Evolutionary conservation across 2,329 filamentous ascomycete species (phyloP), one percentile per base, ranked within the genome.

Genomic region (Fusarium sp.): DNA sequence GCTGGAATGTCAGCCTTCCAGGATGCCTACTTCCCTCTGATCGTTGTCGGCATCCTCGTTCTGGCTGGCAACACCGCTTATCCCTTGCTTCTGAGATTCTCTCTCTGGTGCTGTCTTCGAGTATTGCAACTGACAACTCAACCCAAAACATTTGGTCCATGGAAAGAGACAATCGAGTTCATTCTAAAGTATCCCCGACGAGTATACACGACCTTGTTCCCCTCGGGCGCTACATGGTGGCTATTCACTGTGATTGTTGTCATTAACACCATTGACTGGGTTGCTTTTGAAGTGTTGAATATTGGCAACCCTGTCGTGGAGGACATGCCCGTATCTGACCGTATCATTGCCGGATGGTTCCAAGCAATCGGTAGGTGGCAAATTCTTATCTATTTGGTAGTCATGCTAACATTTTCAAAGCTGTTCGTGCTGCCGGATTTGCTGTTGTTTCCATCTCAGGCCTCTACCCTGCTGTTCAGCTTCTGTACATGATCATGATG

Each of bases 21-120:
- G 57, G 79, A 79, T 30, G 78, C 81, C 1, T 82, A 82, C 64
- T 85, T 84, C 58, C 81, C 85, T 8, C 78, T 85, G 38, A 77
- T 84, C 44, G 79, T 82, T 20, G 84, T 89, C 80, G 86, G 85
- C 7, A 68, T 86, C 12, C 76, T 90, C 62, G 86, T 89, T 50
- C 79, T 91, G 7, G 88, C 88, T 0, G 89, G 89, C 5, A 90
- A 91, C 46, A 91, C 89, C 6, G 86, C 87, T 1, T 91, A 89
- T 69, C 89, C 89, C 0, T 80, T 89, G 49, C 86, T 91, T 60
- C 76, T 91, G 14, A 83, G 89, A 6, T 79, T 90, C 11, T 83
- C 83, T 17, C 78, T 91, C 11, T 90, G 87, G 86, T 74, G 73
- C 3, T 77, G 84, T 51, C 76, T 84, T 39, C 80, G 81, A 65